Percentiles rank a stretch among this genome's conserved stretches.
These are phyloP conservation scores for Bruguiera hainesii DNA, from an alignment of 441 rosid genomes.

Conservation along the genomic window DNA sequence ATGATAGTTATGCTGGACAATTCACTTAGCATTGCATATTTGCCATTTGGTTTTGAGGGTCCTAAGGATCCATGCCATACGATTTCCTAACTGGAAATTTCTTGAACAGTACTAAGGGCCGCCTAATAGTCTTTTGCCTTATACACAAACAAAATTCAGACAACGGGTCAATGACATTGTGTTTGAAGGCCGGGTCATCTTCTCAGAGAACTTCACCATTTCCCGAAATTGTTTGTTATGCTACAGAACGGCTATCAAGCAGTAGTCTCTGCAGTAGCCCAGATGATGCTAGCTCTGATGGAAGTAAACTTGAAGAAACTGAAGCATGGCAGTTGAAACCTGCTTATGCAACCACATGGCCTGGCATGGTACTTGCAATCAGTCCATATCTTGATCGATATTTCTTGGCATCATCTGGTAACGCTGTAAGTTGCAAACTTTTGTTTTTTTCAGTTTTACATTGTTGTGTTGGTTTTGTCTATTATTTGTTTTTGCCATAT, in stretches of 20 bases:
- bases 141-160: slow-evolving; percentile 68
- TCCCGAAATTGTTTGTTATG: slow-evolving; percentile 65
- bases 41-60: not conserved
- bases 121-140: slow-evolving; percentile 75
- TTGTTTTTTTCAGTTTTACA: slow-evolving; percentile 20
- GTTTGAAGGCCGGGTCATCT: slow-evolving; percentile 69
- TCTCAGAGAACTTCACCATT: slow-evolving; percentile 85
- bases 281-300: slow-evolving; percentile 81
- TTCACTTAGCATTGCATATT: slow-evolving; percentile 5
- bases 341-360: slow-evolving; percentile 52
- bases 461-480: slow-evolving; percentile 13
- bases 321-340: slow-evolving; percentile 78
- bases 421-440: slow-evolving; percentile 62
- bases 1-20: not conserved
- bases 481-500: slow-evolving; percentile 17
- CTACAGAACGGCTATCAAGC: slow-evolving; percentile 75
- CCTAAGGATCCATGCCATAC: not conserved
- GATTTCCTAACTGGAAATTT: slow-evolving; percentile 22
- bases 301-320: slow-evolving; percentile 75
- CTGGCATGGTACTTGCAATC: slow-evolving; percentile 90
- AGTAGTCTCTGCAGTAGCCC: slow-evolving; percentile 87
- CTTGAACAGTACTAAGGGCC: slow-evolving; percentile 81
- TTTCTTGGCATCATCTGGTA: slow-evolving; percentile 98
- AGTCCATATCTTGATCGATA: slow-evolving; percentile 88
- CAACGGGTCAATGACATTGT: slow-evolving; percentile 69